Percentiles rank a stretch among this genome's conserved stretches.
Evolutionary conservation across 2,329 filamentous ascomycete species (phyloP).

Genomic region (Emergomyces africanus): DNA sequence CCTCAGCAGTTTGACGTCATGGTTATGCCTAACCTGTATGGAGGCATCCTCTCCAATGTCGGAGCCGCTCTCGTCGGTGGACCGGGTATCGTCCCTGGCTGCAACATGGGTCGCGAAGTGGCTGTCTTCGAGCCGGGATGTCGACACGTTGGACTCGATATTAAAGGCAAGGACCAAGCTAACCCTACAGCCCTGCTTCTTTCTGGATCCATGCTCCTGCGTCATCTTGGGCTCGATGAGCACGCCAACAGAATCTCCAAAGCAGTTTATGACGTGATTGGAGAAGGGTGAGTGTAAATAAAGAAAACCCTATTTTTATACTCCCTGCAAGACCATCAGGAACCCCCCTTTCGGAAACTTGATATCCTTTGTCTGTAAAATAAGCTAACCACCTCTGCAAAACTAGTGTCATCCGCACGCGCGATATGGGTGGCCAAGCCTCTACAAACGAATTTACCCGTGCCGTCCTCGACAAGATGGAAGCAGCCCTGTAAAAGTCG

Average conservation of each 20-base stretch:
- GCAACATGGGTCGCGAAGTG: constrained; percentile 98
- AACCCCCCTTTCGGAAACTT: not conserved
- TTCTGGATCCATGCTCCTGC: constrained; percentile 91
- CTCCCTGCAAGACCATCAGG: not conserved
- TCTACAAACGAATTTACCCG: constrained; percentile 92
- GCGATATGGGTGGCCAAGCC: constrained; percentile 86
- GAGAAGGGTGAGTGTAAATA: constrained; percentile 59
- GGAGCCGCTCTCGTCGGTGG: constrained; percentile 93
- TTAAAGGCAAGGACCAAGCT: constrained; percentile 98
- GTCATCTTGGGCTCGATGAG: constrained; percentile 93
- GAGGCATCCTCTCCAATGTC: constrained; percentile 97
- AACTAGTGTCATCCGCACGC: constrained; percentile 67
- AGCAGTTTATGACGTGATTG: constrained; percentile 63
- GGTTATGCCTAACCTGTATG: constrained; percentile 99
- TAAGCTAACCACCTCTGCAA: constrained; percentile 31
- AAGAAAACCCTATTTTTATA: not conserved
- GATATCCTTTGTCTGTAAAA: not conserved
- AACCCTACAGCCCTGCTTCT: constrained; percentile 95
- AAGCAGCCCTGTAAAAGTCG: constrained; percentile 49
- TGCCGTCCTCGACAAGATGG: constrained; percentile 92
- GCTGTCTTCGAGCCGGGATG: constrained; percentile 98
- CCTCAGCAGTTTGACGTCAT: constrained; percentile 99
- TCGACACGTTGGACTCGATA: constrained; percentile 97
- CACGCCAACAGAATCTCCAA: constrained; percentile 98
- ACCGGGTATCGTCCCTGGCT: constrained; percentile 91